These are phyloP conservation scores for Pyrenula aspistea DNA, from an alignment of 495 filamentous ascomycete genomes.

Conservation along the genomic window DNA sequence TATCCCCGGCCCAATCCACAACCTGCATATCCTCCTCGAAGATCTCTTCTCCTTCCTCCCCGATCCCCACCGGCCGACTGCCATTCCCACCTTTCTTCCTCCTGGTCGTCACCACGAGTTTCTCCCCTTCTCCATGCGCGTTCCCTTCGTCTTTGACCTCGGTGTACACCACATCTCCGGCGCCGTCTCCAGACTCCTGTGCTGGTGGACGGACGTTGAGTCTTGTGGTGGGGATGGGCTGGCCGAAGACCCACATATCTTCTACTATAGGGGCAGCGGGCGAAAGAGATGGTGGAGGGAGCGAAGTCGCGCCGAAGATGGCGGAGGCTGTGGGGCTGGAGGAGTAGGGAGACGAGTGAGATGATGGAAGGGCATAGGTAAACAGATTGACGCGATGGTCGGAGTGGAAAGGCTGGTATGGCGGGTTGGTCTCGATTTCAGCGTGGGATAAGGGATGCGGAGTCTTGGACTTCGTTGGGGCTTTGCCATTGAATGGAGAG, in stretches of 20 bases:
- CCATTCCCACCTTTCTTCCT: constrained; percentile 42
- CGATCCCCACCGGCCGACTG: constrained; percentile 15
- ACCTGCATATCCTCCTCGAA: constrained; percentile 94
- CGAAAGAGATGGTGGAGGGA: constrained; percentile 7
- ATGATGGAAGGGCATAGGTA: constrained; percentile 28
- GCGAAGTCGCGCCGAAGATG: constrained; percentile 3
- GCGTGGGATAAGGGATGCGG: constrained; percentile 58
- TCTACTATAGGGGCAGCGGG: not conserved
- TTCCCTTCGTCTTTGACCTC: constrained; percentile 24
- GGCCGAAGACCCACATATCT: constrained; percentile 61
- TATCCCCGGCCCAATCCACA: constrained; percentile 78
- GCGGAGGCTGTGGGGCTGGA: constrained; percentile 8
- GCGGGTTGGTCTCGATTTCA: constrained; percentile 85
- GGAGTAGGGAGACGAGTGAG: not conserved
- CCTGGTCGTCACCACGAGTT: constrained; percentile 70
- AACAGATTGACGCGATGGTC: constrained; percentile 66
- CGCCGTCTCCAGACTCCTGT: constrained; percentile 40
- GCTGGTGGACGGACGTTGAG: constrained; percentile 45
- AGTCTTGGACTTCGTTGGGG: constrained; percentile 18
- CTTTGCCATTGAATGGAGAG: not conserved
- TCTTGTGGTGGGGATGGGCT: constrained; percentile 44
- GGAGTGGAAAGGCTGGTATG: constrained; percentile 85
- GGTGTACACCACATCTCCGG: constrained; percentile 29
- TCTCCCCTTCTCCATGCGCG: constrained; percentile 51
- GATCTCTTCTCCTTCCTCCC: constrained; percentile 63